Conservation (phyloP, 768 basidiomycete species). For the Suillus spraguei region DNA sequence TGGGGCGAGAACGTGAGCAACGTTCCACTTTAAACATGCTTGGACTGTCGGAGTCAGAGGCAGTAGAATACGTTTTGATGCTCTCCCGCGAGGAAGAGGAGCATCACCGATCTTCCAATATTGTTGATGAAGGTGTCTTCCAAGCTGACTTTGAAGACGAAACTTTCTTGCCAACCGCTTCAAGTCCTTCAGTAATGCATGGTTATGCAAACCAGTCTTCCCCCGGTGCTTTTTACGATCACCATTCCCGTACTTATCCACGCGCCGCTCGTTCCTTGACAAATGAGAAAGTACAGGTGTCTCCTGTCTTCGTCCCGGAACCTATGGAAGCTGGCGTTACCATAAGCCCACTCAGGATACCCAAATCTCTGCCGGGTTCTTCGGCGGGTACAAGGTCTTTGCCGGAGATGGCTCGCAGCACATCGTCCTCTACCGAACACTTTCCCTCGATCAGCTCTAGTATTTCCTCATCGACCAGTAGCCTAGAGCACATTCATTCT, state of each 20-base stretch:
- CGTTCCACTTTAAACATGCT: slow-evolving; percentile 56
- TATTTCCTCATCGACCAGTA: slow-evolving; percentile 23
- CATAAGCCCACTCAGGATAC: slow-evolving; percentile 29
- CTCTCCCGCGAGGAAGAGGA: slow-evolving; percentile 77
- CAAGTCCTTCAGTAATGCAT: slow-evolving; percentile 22
- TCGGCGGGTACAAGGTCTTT: slow-evolving; percentile 16
- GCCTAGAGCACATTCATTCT: slow-evolving; percentile 24
- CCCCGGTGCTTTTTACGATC: slow-evolving; percentile 23
- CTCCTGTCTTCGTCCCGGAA: slow-evolving; percentile 51
- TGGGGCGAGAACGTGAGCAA: slow-evolving; percentile 61
- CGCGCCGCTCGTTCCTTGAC: slow-evolving; percentile 34
- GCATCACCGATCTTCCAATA: slow-evolving; percentile 15
- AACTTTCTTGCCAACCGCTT: slow-evolving; percentile 24
- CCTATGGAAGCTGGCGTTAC: slow-evolving; percentile 55
- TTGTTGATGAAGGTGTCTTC: slow-evolving; percentile 57
- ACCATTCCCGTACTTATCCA: slow-evolving; percentile 31
- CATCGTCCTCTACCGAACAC: slow-evolving; percentile 29
- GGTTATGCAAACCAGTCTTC: slow-evolving; percentile 20
- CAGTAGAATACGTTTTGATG: slow-evolving; percentile 82
- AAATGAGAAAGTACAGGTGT: slow-evolving; percentile 58
- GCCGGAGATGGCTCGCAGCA: slow-evolving; percentile 6
- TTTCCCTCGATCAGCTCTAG: slow-evolving; percentile 39
- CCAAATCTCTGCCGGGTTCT: slow-evolving; percentile 11
- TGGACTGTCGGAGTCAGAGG: slow-evolving; percentile 74
- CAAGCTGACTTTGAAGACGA: slow-evolving; percentile 54